These are phyloP conservation scores for Trebouxia sp. DNA, from an alignment of 139 green algal genomes.

Conservation along the genomic window DNA sequence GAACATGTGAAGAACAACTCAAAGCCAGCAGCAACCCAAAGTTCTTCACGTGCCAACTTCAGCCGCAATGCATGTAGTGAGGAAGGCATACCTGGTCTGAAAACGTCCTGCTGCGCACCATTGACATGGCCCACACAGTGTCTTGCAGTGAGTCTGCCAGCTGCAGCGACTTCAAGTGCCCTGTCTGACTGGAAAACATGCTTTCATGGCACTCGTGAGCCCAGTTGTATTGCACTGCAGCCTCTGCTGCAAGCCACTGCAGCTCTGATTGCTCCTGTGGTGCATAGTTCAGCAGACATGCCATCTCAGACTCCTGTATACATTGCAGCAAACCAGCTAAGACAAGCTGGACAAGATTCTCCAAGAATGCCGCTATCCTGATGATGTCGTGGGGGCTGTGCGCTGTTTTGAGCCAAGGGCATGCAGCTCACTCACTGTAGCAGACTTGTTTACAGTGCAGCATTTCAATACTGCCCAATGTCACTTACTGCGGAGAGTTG, in stretches of 20 bases:
- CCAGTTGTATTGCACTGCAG: not conserved
- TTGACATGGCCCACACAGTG: conserved; percentile 1
- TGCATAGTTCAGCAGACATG: conserved; percentile 15
- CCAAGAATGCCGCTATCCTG: too few relatives aligned
- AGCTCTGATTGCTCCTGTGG: conserved; percentile 9
- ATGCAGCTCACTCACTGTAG: too few relatives aligned
- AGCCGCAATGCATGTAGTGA: too few relatives aligned
- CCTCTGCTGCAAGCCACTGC: conserved; percentile 2
- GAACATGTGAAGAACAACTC: too few relatives aligned
- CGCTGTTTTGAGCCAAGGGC: too few relatives aligned
- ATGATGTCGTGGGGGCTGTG: too few relatives aligned
- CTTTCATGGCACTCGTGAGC: not conserved
- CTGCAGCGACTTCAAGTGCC: not conserved
- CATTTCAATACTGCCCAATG: too few relatives aligned
- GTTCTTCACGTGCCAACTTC: too few relatives aligned
- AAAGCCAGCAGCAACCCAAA: too few relatives aligned
- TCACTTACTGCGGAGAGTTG: too few relatives aligned
- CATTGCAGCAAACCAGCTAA: not conserved
- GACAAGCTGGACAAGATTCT: too few relatives aligned
- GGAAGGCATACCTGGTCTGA: conserved; percentile 3
- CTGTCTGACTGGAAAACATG: conserved; percentile 6
- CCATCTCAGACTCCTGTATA: conserved; percentile 1
- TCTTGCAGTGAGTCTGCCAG: not conserved
- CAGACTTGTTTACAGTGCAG: too few relatives aligned
- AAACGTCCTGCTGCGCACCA: conserved; percentile 20